Base-by-base conservation (phyloP, 352 stramenopile genomes). In the Globisporangium yorkense region DNA sequence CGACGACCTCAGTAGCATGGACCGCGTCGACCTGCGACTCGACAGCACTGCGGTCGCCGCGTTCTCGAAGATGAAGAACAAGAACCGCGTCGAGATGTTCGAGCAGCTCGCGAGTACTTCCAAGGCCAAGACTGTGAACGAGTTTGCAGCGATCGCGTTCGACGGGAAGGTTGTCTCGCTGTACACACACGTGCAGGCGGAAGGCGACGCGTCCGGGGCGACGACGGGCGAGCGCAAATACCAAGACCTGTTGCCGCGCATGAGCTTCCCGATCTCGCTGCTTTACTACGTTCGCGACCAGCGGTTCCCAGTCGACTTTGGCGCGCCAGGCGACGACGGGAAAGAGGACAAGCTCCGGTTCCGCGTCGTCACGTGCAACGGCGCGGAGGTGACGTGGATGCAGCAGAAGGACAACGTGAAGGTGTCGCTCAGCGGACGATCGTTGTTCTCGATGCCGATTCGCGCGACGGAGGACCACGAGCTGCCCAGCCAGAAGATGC, bases 211-310 rank as follows among this genome's bases (percentile, higher is more conserved):
- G 24, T 27, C 43, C 37, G 67, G 59, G 12, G 51, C 40, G 20
- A 33, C 49, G 44, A 24, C 20, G 35, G 27, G 45, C 3, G 18
- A 51, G 45, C 35, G 46, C 8, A 4, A 39, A 15, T 45, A 49
- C 18, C 10, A 29, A 29, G 41, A 40, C 10, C 48, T 68, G 1
- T 41, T 88, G 9, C 64, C 70, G 5, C 68, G 75, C 13, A 78
- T 88, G 65, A 88, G 78, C 45, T 88, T 91, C 41, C 81, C 82
- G 0, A 65, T 88, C 5, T 89, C 82, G 29, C 51, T 94, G 29
- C 57, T 88, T 33, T 87, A 91, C 52, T 94, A 92, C 59, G 77
- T 94, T 59, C 74, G 71, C 21, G 84, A 88, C 13, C 68, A 81
- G 24, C 74, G 74, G 16, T 94, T 90, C 57, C 82, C 82, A n/a